A percentile compares a stretch with the other conserved stretches of the same genome.
These are phyloP conservation scores for Fragilariopsis cylindrus DNA, from an alignment of 108 stramenopile genomes.

Conservation along the genomic window DNA sequence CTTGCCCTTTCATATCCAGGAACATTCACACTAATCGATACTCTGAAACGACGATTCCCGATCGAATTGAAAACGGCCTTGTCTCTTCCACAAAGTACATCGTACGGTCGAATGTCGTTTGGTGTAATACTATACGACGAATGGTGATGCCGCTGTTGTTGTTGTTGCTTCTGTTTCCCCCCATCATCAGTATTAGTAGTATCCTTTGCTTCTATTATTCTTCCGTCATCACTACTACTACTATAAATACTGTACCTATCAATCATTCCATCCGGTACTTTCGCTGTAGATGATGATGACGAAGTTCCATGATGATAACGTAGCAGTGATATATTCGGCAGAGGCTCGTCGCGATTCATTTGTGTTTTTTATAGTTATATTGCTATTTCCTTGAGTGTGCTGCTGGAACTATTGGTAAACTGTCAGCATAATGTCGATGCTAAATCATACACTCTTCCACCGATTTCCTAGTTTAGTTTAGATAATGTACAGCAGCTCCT, in stretches of 20 bases:
- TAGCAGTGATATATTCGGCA: not conserved
- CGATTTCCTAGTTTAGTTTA: no score
- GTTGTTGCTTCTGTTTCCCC: not conserved
- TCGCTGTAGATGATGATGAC: not conserved
- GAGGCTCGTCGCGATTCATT: not conserved
- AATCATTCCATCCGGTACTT: not conserved
- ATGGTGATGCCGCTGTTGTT: not conserved
- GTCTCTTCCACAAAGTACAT: constrained; percentile 37
- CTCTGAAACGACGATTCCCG: constrained; percentile 47
- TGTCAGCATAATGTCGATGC: no score
- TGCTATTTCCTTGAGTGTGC: no score
- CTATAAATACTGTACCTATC: not conserved
- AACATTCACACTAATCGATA: constrained; percentile 29
- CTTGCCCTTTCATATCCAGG: constrained; percentile 22
- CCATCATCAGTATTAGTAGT: not conserved
- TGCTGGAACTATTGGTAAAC: no score
- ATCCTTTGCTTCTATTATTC: not conserved
- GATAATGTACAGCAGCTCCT: no score
- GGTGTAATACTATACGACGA: not conserved
- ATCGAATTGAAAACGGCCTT: constrained; percentile 34
- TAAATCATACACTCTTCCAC: no score
- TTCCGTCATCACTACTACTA: not conserved
- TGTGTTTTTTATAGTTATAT: not conserved
- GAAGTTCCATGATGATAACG: not conserved
- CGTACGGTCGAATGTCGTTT: constrained; percentile 33